Evolutionary conservation across 192 early-diverging fungal genomes (phyloP), one percentile per base, ranked within the genome.

Genomic region (Linnemannia zychae): DNA sequence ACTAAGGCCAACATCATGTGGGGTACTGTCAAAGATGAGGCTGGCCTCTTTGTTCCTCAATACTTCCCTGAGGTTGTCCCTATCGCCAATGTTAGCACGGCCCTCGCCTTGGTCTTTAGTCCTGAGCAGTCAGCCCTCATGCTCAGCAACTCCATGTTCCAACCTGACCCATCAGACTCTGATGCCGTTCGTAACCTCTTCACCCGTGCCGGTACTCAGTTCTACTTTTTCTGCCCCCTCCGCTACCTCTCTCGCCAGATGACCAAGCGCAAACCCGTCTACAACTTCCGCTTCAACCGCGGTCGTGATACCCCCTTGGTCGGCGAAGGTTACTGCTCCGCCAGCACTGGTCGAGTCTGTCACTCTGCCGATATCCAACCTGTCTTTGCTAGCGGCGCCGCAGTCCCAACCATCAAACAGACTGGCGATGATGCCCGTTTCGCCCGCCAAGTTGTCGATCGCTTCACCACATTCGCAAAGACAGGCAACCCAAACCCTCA

Each of bases 401-500:
- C 65, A 5, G 44, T 84, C 18, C 68, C 57, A 1, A 67, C 70
- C 6, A 24, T 71, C 28, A 9, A 20, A 1, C 79, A 75, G 36
- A 80, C 73, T 3, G 72, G 81, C 0, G 84, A 89, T 33, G 78
- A 87, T 47, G 88, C 87, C 24, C 82, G 87, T 16, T 82, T 89
- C 15, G 75, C 87, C 9, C 77, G 84, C 4, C 88, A 89, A 48
- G 70, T 89, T 5, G 75, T 84, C 9, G 50, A 71, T 33, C 71
- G 87, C 0, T 81, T 86, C 37, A 72, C 87, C 4, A 67, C 75
- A 2, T 89, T 89, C 73, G 88, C 88, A 4, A 85, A 82, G 70
- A 80, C 83, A 1, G 83, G 88, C 17, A 78, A 89, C 28, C 88
- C 88, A 0, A 88, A 89, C 46, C 88, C 86, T 0, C 47, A 71